These are phyloP conservation scores for Onygenales sp. DNA, from an alignment of 2,329 filamentous ascomycete species.

Conservation along the genomic window DNA sequence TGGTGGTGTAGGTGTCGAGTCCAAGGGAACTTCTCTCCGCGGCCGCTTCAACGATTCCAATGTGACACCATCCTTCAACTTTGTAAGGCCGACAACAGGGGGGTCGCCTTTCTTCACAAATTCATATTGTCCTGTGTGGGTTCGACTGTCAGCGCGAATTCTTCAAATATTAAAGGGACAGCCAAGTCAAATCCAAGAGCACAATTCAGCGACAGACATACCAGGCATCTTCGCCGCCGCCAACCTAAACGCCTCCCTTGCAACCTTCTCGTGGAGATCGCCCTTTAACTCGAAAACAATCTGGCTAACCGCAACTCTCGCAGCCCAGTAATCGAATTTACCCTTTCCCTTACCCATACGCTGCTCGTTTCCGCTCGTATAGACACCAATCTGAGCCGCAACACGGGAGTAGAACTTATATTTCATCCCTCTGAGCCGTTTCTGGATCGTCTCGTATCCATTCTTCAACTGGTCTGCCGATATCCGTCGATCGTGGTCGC, in stretches of 20 bases:
- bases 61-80: conserved; percentile 70
- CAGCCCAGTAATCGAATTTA: conserved; percentile 92
- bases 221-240: conserved; percentile 92
- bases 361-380: conserved; percentile 88
- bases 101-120: conserved; percentile 90
- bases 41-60: conserved; percentile 75
- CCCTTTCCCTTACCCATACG: conserved; percentile 99
- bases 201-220: conserved; percentile 32
- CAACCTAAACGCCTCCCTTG: conserved; percentile 83
- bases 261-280: conserved; percentile 87
- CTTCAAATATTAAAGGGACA: not conserved
- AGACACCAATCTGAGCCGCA: conserved; percentile 88
- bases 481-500: conserved; percentile 84
- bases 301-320: conserved; percentile 79
- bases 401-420: conserved; percentile 89
- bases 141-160: not conserved
- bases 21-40: conserved; percentile 52
- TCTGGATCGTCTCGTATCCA: conserved; percentile 88
- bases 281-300: conserved; percentile 90
- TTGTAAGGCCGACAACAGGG: conserved; percentile 84
- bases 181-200: not conserved
- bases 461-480: conserved; percentile 78
- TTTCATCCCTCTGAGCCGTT: conserved; percentile 77
- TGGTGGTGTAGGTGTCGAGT: conserved; percentile 5
- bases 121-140: conserved; percentile 53